Conservation (phyloP, 768 basidiomycete species). For the Boletus reticulatus region DNA sequence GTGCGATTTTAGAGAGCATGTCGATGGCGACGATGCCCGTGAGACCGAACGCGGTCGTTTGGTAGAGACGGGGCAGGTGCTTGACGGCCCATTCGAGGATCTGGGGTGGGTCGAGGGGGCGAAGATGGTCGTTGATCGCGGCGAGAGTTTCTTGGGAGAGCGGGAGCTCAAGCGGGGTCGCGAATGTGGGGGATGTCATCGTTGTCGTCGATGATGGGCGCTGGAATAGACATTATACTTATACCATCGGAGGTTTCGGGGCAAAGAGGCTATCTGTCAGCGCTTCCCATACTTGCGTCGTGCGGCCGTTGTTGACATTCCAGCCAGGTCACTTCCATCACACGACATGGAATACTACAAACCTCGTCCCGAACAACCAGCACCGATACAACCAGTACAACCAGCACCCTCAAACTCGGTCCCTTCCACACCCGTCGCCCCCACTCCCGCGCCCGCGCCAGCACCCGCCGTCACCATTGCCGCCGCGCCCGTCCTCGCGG, state of each 20-base stretch:
- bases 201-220: not conserved
- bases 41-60: constrained; percentile 96
- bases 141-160: constrained; percentile 56
- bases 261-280: no score
- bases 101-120: constrained; percentile 70
- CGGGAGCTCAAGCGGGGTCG: constrained; percentile 52
- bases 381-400: constrained; percentile 15
- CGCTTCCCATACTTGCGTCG: not conserved
- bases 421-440: constrained; percentile 22
- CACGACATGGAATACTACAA: constrained; percentile 29
- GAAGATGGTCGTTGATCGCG: constrained; percentile 73
- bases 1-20: constrained; percentile 85
- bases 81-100: constrained; percentile 85
- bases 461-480: constrained; percentile 6
- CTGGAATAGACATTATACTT: not conserved
- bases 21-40: constrained; percentile 93
- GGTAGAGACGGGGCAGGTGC: constrained; percentile 76
- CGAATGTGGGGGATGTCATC: constrained; percentile 3
- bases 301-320: not conserved
- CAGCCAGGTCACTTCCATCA: not conserved
- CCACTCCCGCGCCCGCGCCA: not conserved
- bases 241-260: no score
- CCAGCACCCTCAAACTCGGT: constrained; percentile 9
- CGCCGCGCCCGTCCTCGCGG: constrained; percentile 2
- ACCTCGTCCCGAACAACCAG: constrained; percentile 22